Evolutionary conservation across 345 rosid species (phyloP).

Genomic region (Acer campestre): DNA sequence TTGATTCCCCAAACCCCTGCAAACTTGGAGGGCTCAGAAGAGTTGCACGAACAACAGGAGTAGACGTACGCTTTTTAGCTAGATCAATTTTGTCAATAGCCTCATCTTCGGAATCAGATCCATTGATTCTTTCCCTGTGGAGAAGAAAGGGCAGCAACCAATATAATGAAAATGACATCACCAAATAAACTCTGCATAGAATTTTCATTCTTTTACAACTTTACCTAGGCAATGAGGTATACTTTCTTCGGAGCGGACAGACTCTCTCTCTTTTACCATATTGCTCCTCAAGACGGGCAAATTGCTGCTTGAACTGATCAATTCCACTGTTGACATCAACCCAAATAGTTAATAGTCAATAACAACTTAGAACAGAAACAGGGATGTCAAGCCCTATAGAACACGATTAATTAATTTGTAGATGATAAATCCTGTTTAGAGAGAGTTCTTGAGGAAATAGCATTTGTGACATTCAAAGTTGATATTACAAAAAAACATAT

Average conservation of each 20-base stretch:
- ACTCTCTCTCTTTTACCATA: constrained; percentile 50
- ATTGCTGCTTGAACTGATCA: constrained; percentile 80
- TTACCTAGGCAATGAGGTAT: constrained; percentile 89
- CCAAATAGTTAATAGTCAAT: neutral
- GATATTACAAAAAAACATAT: neutral
- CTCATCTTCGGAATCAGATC: constrained; percentile 46
- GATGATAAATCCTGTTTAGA: neutral
- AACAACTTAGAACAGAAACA: neutral
- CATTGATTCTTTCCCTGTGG: constrained; percentile 70
- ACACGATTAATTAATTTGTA: neutral
- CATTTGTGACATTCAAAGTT: neutral
- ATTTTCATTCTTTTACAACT: neutral
- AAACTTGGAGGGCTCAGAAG: constrained; percentile 45
- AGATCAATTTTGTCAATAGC: constrained; percentile 42
- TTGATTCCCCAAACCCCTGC: constrained; percentile 28
- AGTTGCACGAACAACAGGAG: constrained; percentile 48
- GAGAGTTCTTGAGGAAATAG: neutral
- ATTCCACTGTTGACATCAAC: constrained; percentile 54
- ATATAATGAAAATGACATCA: neutral
- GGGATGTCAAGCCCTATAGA: neutral
- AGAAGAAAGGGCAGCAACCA: constrained; percentile 2
- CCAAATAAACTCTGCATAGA: neutral
- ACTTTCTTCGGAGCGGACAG: constrained; percentile 64
- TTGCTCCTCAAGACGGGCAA: constrained; percentile 84
- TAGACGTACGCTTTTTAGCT: constrained; percentile 31